Evolutionary conservation across 2,329 filamentous ascomycete genomes (phyloP).

Genomic region (Raffaelea ambrosiae): DNA sequence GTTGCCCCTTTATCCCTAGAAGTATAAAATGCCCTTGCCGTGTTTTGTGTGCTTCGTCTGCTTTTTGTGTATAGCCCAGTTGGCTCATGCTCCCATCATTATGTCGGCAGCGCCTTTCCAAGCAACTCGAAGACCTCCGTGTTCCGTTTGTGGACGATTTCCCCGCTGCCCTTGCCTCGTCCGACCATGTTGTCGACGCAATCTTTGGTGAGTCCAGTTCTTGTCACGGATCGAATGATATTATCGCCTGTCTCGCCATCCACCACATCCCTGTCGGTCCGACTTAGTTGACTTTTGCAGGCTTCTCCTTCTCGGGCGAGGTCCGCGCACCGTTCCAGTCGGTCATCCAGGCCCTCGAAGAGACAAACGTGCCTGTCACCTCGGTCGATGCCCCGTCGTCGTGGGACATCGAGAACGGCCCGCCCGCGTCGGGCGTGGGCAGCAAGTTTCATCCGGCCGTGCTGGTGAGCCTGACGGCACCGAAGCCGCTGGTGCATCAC

Average conservation of each 20-base stretch:
- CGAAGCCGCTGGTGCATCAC: conserved; percentile 78
- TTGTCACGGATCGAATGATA: too few relatives aligned
- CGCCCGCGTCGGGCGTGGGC: conserved; percentile 67
- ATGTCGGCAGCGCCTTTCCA: conserved; percentile 63
- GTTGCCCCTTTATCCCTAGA: too few relatives aligned
- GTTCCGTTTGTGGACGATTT: conserved; percentile 85
- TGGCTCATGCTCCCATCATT: not conserved
- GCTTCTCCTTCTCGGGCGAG: conserved; percentile 87
- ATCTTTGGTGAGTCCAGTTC: conserved; percentile 61
- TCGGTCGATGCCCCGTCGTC: conserved; percentile 90
- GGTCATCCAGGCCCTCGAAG: conserved; percentile 69
- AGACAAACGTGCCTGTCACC: conserved; percentile 67
- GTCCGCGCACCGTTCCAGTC: conserved; percentile 85
- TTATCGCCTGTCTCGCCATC: too few relatives aligned
- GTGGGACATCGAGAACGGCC: conserved; percentile 86
- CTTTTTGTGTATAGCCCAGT: not conserved
- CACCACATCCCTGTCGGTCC: conserved; percentile 6
- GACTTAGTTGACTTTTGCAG: conserved; percentile 26
- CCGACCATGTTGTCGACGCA: conserved; percentile 82
- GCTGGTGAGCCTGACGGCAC: conserved; percentile 83
- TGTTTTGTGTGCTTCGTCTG: not conserved
- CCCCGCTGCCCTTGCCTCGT: conserved; percentile 49
- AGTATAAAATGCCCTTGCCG: too few relatives aligned
- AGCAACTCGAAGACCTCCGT: conserved; percentile 74
- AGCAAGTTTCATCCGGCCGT: conserved; percentile 71